Percentiles rank a stretch among this genome's conserved stretches.
Evolutionary conservation across 2,329 filamentous ascomycete genomes (phyloP).

Genomic region (Pestalotiopsis sp.): DNA sequence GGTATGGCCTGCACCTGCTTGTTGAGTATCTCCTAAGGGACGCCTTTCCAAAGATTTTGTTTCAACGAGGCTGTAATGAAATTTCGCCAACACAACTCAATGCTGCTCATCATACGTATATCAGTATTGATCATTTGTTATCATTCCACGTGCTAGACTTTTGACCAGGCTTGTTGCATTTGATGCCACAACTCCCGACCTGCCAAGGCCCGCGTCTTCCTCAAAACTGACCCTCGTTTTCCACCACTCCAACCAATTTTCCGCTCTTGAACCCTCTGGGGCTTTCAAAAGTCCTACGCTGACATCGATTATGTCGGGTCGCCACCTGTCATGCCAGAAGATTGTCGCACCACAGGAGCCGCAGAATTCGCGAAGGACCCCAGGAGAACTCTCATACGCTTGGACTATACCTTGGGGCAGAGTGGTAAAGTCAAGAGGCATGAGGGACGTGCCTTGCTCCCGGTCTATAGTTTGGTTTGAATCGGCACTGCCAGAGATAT

Average conservation of each 20-base stretch:
- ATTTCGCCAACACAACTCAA: no score
- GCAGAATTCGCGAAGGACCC: constrained; percentile 65
- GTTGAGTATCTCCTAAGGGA: no score
- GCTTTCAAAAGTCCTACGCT: constrained; percentile 61
- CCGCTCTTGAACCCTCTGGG: constrained; percentile 54
- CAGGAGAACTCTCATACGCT: constrained; percentile 55
- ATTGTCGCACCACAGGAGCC: constrained; percentile 63
- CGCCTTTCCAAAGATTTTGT: no score
- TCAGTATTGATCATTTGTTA: background rate
- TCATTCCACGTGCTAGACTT: constrained; percentile 26
- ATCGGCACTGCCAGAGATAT: constrained; percentile 30
- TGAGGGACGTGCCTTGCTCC: background rate
- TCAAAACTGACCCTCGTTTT: constrained; percentile 59
- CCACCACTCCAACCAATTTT: constrained; percentile 66
- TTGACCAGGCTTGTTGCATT: constrained; percentile 32
- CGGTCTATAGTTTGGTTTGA: background rate
- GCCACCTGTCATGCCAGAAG: constrained; percentile 60
- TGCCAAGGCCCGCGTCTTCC: constrained; percentile 48
- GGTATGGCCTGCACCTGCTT: background rate
- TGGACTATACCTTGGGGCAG: constrained; percentile 47
- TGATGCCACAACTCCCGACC: constrained; percentile 29
- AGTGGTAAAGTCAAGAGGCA: constrained; percentile 37
- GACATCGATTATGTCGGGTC: constrained; percentile 63
- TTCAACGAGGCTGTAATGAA: no score
- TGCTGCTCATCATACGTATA: no score